Evolutionary conservation across 441 rosid species (phyloP).

Genomic region (Gossypium aridum): DNA sequence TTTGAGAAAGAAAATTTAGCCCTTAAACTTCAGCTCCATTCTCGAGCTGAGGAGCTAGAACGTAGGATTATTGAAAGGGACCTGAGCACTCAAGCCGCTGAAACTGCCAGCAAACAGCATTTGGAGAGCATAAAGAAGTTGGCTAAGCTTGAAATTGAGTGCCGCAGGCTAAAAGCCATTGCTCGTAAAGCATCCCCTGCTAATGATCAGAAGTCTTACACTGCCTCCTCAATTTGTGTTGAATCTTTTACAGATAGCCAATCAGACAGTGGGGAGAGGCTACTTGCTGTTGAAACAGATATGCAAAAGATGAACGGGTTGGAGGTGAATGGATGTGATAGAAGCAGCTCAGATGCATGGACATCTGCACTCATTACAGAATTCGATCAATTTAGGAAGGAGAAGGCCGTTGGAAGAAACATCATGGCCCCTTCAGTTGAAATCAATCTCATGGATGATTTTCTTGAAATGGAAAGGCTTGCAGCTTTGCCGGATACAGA

Average conservation of each 20-base stretch:
- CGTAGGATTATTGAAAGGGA: slow-evolving; percentile 63
- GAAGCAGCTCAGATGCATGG: slow-evolving; percentile 26
- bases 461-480: slow-evolving; percentile 92
- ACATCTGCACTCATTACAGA: slow-evolving; percentile 24
- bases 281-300: slow-evolving; percentile 44
- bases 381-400: slow-evolving; percentile 30
- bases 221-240: slow-evolving; percentile 38
- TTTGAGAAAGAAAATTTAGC: slow-evolving; percentile 53
- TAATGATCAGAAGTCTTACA: slow-evolving; percentile 27
- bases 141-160: slow-evolving; percentile 78
- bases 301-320: slow-evolving; percentile 15
- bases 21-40: slow-evolving; percentile 45
- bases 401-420: slow-evolving; percentile 30
- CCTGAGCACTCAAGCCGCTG: slow-evolving; percentile 73
- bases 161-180: slow-evolving; percentile 53
- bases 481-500: slow-evolving; percentile 51
- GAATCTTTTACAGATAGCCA: slow-evolving; percentile 63
- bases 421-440: slow-evolving; percentile 40
- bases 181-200: slow-evolving; percentile 35
- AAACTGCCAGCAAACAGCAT: slow-evolving; percentile 82
- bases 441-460: slow-evolving; percentile 83
- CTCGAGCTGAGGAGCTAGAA: slow-evolving; percentile 55
- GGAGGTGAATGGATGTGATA: slow-evolving; percentile 25
- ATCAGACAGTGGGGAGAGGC: slow-evolving; percentile 51
- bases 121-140: slow-evolving; percentile 71